Percentiles rank a stretch among this genome's conserved stretches.
Conservation (phyloP, 345 rosid species). For the Heritiera littoralis region DNA sequence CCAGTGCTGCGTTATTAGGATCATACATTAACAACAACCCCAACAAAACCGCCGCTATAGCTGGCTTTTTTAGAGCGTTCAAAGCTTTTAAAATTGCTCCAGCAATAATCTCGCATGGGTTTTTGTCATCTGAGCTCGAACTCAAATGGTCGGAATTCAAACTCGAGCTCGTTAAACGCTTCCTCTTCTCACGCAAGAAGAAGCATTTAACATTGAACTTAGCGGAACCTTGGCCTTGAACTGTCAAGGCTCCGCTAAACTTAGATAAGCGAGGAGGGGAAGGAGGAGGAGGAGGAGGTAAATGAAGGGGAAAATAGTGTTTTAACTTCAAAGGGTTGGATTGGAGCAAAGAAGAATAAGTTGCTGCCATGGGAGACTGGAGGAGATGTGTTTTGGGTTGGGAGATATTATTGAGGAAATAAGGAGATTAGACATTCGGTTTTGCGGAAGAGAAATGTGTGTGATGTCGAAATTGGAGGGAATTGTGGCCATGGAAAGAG, state of each 20-base stretch:
- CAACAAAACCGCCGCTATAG: constrained; percentile 54
- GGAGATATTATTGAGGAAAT: constrained; percentile 4
- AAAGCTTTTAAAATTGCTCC: constrained; percentile 37
- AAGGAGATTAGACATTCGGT: neutral
- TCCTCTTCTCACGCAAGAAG: constrained; percentile 11
- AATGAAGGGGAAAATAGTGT: constrained; percentile 30
- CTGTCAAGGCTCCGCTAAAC: neutral
- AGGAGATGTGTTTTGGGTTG: no score
- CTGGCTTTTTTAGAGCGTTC: constrained; percentile 59
- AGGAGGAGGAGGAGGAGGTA: constrained; percentile 12
- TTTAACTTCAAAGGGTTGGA: constrained; percentile 32
- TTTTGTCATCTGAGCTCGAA: neutral
- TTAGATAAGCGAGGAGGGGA: constrained; percentile 22
- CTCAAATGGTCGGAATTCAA: constrained; percentile 12
- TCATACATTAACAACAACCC: constrained; percentile 61
- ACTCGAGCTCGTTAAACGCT: neutral
- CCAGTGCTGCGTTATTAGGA: constrained; percentile 61
- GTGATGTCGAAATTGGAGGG: constrained; percentile 5
- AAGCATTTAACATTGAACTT: constrained; percentile 31
- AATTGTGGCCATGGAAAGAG: constrained; percentile 22
- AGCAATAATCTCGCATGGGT: constrained; percentile 40
- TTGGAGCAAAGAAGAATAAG: constrained; percentile 45
- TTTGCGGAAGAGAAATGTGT: neutral
- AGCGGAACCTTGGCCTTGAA: neutral
- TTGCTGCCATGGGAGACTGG: constrained; percentile 35